phyloP scores from a whole-genome alignment of 2,329 filamentous ascomycete species.

The Trichophaea hybrida region DNA sequence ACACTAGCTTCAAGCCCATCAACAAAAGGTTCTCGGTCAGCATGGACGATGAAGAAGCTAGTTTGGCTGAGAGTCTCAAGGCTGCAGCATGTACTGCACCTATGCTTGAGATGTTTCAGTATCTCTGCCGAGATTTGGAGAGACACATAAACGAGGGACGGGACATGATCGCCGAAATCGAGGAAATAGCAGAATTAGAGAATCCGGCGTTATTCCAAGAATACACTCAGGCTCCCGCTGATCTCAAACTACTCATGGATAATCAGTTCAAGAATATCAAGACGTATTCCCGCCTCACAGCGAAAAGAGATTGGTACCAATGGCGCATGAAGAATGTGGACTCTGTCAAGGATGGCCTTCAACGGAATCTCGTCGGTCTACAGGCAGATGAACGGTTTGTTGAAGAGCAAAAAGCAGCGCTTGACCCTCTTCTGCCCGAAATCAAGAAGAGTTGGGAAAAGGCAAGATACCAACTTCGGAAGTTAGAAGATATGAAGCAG shows the following conservation, averaged over 20 bases:
- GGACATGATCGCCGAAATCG: constrained; percentile 78
- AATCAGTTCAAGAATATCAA: constrained; percentile 97
- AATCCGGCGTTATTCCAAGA: constrained; percentile 86
- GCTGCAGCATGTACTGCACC: constrained; percentile 84
- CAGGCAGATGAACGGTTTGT: constrained; percentile 55
- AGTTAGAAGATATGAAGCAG: constrained; percentile 55
- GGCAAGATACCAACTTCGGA: constrained; percentile 49
- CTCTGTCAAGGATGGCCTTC: constrained; percentile 65
- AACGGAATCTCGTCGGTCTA: constrained; percentile 64
- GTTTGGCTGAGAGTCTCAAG: constrained; percentile 47
- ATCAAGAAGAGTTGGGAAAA: constrained; percentile 46
- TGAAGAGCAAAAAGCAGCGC: constrained; percentile 50
- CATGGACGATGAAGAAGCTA: constrained; percentile 24
- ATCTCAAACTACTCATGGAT: constrained; percentile 78
- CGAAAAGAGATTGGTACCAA: constrained; percentile 95
- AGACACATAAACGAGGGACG: constrained; percentile 91
- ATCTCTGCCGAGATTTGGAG: constrained; percentile 79
- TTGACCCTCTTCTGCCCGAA: constrained; percentile 53
- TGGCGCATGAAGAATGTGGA: constrained; percentile 85
- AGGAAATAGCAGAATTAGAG: constrained; percentile 72
- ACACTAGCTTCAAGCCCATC: constrained; percentile 49
- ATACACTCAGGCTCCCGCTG: constrained; percentile 71
- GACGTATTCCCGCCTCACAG: constrained; percentile 73
- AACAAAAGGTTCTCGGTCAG: constrained; percentile 14
- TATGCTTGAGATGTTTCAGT: constrained; percentile 86